Base-by-base conservation (phyloP, 805 yeast species). In the Debaryomyces maramus region DNA sequence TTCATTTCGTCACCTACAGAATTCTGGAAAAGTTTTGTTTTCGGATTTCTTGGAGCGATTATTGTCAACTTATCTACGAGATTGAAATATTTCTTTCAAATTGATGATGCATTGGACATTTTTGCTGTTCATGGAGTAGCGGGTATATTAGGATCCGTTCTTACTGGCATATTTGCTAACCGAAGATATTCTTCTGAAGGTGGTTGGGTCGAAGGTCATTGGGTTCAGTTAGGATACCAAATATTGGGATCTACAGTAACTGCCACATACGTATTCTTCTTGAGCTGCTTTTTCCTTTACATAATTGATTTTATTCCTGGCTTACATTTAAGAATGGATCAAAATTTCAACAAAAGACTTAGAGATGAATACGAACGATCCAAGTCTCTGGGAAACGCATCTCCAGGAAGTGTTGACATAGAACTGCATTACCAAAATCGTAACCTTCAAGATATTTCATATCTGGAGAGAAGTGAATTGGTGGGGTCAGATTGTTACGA, bases 51-150 rank as follows among this genome's bases (percentile, higher is more conserved):
- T 10, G 74, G 75, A 5, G 70, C 72, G 0, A 40, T 58, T 3
- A 33, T 53, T 1, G 60, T 69, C 15, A 69, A 70, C 45, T 42
- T 69, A 20, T 59, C 70, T 7, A 70, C 75, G 0, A 48, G 73
- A 30, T 51, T 70, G 39, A 70, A 70, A 45, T 70, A 63, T 46
- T 64, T 47, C 43, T 53, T 69, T 32, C 32, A 48, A 3, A 59
- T 69, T n/a, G 75, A 70, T 45, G 75, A 70, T 48, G 67, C 72
- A 1, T 59, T 68, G 29, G 75, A 70, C 46, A 53, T 69, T 3
- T 68, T 68, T 50, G 73, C 75, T 6, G 59, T 70, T 28, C 75
- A 70, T 47, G 74, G 73, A 0, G 52, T 67, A 5, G 63, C 68
- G 17, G 75, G 75, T 0, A 58, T 66, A 20, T 60, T 58, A 3